Conservation (phyloP, 2,329 filamentous ascomycete genomes). For the Coniella lustricola region DNA sequence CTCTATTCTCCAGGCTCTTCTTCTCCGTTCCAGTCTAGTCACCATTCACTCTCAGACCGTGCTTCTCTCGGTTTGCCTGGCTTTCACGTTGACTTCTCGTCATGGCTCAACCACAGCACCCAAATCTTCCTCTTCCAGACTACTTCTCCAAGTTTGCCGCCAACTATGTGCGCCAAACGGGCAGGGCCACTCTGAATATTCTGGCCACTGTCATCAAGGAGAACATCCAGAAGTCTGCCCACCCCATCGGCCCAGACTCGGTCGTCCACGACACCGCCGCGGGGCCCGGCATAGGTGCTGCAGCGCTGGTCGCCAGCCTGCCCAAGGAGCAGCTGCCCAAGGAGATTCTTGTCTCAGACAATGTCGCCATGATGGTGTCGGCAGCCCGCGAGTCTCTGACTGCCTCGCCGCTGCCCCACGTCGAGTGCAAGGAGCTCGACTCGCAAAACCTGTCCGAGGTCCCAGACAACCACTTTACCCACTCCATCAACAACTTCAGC, state of each 20-base stretch:
- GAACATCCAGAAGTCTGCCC: conserved; percentile 22
- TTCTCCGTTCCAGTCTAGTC: too few relatives aligned
- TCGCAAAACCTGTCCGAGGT: conserved; percentile 21
- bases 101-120: conserved; percentile 18
- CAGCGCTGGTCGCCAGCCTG: conserved; percentile 21
- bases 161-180: conserved; percentile 23
- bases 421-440: conserved; percentile 22
- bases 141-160: conserved; percentile 26
- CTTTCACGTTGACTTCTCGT: conserved; percentile 2
- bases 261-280: conserved; percentile 27
- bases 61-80: neutral
- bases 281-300: conserved; percentile 23
- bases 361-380: conserved; percentile 22
- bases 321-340: conserved; percentile 22
- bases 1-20: too few relatives aligned
- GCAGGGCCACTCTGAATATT: conserved; percentile 24
- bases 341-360: conserved; percentile 24
- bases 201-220: conserved; percentile 21
- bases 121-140: conserved; percentile 21
- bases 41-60: too few relatives aligned
- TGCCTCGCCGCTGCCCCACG: conserved; percentile 21
- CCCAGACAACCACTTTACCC: conserved; percentile 20
- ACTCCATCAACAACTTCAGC: conserved; percentile 23
- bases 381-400: conserved; percentile 23
- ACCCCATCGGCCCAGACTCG: conserved; percentile 21